These are phyloP conservation scores for Rhynchospora pubera DNA, from an alignment of 176 grass and related monocot genomes.

Conservation along the genomic window DNA sequence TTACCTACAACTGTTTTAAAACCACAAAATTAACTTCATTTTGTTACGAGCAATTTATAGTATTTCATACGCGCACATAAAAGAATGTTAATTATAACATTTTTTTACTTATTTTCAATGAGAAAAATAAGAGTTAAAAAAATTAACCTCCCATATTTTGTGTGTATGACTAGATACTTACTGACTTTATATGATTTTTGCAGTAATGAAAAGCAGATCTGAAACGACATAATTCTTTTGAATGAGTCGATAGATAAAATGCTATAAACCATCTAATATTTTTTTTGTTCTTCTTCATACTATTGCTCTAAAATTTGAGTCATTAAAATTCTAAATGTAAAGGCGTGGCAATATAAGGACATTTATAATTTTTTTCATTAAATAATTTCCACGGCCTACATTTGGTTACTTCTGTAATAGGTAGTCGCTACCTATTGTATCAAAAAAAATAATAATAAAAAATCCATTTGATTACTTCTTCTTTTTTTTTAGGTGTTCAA, in stretches of 20 bases:
- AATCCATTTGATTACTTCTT: no score
- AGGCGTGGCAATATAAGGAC: not conserved
- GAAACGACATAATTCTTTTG: no score
- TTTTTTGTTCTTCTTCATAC: not conserved
- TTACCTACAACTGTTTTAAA: not conserved
- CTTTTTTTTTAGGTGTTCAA: no score
- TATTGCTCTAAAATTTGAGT: not conserved
- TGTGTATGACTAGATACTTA: not conserved
- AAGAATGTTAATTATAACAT: not conserved
- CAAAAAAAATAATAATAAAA: no score
- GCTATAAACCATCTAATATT: not conserved
- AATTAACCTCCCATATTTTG: not conserved
- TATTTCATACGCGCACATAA: not conserved
- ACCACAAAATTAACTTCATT: not conserved
- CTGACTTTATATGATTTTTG: no score
- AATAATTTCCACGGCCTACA: not conserved
- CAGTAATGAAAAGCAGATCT: no score
- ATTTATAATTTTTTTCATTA: not conserved
- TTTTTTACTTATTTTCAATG: not conserved
- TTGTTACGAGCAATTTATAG: not conserved
- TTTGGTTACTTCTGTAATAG: no score
- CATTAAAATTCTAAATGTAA: not conserved
- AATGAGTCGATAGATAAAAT: not conserved
- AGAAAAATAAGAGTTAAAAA: not conserved
- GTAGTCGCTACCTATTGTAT: no score